A percentile compares a stretch with the other conserved stretches of the same genome.
These are phyloP conservation scores for Rhizoclosmatium globosum DNA, from an alignment of 192 early-diverging fungal species.

Conservation along the genomic window DNA sequence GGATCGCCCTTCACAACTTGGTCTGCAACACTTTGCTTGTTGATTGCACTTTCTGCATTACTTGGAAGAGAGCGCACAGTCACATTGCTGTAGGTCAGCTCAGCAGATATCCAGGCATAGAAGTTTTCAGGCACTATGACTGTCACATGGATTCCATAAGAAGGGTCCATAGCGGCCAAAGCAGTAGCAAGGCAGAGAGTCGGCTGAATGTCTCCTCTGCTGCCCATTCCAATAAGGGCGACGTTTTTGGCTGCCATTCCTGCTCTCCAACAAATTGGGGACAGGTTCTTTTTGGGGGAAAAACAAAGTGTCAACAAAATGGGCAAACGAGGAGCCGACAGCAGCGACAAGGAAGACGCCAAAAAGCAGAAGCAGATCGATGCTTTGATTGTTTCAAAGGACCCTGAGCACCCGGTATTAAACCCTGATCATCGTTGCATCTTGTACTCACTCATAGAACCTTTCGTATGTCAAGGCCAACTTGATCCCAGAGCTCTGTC, in stretches of 20 bases:
- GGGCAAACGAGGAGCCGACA: neutral
- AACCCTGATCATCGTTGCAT: neutral
- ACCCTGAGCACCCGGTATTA: slow-evolving; percentile 41
- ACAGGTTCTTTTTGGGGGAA: no score
- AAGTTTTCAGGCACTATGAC: slow-evolving; percentile 6
- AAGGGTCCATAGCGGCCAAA: neutral
- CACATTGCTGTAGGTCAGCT: neutral
- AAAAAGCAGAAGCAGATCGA: slow-evolving; percentile 21
- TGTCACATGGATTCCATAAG: neutral
- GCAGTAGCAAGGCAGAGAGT: neutral
- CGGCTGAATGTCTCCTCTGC: slow-evolving; percentile 14
- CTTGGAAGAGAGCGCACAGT: neutral
- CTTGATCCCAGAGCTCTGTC: slow-evolving; percentile 93
- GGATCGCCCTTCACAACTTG: neutral
- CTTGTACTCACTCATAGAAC: neutral
- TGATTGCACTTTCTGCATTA: slow-evolving; percentile 1
- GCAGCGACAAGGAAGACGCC: neutral
- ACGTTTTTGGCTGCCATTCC: neutral
- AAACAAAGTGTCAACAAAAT: slow-evolving; percentile 1
- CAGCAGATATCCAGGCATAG: neutral
- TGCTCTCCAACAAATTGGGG: neutral
- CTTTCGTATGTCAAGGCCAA: slow-evolving; percentile 57
- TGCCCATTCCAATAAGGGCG: neutral
- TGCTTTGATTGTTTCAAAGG: slow-evolving; percentile 20
- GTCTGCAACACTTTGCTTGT: neutral